Percentiles rank a stretch among this genome's conserved stretches.
phyloP scores from a whole-genome alignment of 1,284 basidiomycete genomes.

The Pseudozyma sp. region DNA sequence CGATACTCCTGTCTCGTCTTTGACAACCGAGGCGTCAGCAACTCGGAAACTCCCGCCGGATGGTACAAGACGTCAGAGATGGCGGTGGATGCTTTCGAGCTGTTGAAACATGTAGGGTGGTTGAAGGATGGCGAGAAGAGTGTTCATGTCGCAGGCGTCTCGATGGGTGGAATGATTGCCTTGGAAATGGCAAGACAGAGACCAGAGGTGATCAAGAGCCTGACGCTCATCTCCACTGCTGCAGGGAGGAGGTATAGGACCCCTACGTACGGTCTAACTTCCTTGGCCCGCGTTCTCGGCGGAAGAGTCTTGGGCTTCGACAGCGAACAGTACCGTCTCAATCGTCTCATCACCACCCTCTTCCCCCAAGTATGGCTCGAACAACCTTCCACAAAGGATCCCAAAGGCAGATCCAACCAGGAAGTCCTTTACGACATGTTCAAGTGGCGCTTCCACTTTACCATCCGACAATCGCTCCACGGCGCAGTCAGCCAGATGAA shows the following conservation, averaged over 20 bases:
- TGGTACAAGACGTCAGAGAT: constrained; percentile 75
- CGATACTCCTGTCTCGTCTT: constrained; percentile 78
- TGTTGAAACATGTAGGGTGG: constrained; percentile 80
- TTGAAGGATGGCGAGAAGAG: constrained; percentile 71
- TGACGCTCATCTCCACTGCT: constrained; percentile 62
- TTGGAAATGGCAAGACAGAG: constrained; percentile 62
- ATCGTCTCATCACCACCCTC: constrained; percentile 76
- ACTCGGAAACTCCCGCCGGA: constrained; percentile 75
- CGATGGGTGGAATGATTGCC: constrained; percentile 87
- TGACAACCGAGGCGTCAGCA: constrained; percentile 87
- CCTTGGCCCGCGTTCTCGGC: constrained; percentile 67
- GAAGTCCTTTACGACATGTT: constrained; percentile 69
- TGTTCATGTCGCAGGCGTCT: constrained; percentile 81
- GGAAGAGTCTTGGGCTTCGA: constrained; percentile 73
- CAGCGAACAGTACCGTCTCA: constrained; percentile 72
- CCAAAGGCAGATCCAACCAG: constrained; percentile 36
- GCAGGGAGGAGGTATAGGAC: constrained; percentile 46
- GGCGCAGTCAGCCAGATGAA: constrained; percentile 81
- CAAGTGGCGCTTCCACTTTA: constrained; percentile 73
- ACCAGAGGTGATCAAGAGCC: constrained; percentile 39
- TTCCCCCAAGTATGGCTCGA: constrained; percentile 75
- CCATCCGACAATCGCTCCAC: constrained; percentile 75
- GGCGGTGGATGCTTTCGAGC: constrained; percentile 79
- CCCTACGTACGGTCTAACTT: constrained; percentile 62
- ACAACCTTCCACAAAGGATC: constrained; percentile 51